Evolutionary conservation across 768 basidiomycete species (phyloP).

Genomic region (Cyclocybe cylindracea): DNA sequence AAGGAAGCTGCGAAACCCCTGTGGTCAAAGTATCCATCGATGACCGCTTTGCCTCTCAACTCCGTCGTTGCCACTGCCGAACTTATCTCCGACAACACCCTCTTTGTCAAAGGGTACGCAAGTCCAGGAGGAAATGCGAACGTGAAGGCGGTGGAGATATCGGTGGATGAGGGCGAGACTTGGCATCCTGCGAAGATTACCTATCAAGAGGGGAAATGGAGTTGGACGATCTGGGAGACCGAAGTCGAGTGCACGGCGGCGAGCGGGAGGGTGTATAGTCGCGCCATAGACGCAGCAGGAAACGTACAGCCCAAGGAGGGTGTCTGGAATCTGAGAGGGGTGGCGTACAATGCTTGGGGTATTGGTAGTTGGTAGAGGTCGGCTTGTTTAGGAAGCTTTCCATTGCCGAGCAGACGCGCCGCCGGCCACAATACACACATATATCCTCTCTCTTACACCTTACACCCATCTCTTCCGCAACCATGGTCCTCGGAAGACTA

Average conservation of each 20-base stretch:
- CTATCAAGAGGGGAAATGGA: conserved; percentile 67
- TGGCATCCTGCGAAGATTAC: conserved; percentile 55
- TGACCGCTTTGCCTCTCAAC: conserved; percentile 62
- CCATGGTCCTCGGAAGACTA: conserved; percentile 70
- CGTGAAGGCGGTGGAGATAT: conserved; percentile 50
- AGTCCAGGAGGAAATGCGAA: conserved; percentile 46
- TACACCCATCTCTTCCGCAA: neutral
- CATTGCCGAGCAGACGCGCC: conserved; percentile 1
- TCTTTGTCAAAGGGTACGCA: conserved; percentile 59
- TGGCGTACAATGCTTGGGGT: conserved; percentile 58
- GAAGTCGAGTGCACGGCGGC: conserved; percentile 35
- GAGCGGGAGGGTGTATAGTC: conserved; percentile 43
- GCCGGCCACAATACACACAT: neutral
- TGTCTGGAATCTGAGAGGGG: conserved; percentile 69
- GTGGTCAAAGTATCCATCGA: conserved; percentile 59
- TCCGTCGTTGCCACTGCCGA: conserved; percentile 55
- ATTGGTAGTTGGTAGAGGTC: conserved; percentile 34
- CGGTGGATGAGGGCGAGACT: conserved; percentile 48
- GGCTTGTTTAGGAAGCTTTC: conserved; percentile 10
- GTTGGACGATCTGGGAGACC: conserved; percentile 74
- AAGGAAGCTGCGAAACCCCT: conserved; percentile 43
- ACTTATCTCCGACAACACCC: conserved; percentile 28
- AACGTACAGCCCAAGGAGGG: conserved; percentile 49
- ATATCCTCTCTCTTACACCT: neutral
- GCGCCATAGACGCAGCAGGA: conserved; percentile 53